Percentiles rank a stretch among this genome's conserved stretches.
phyloP scores from a whole-genome alignment of 495 filamentous ascomycete species.

The Aspergillus nidulans region DNA sequence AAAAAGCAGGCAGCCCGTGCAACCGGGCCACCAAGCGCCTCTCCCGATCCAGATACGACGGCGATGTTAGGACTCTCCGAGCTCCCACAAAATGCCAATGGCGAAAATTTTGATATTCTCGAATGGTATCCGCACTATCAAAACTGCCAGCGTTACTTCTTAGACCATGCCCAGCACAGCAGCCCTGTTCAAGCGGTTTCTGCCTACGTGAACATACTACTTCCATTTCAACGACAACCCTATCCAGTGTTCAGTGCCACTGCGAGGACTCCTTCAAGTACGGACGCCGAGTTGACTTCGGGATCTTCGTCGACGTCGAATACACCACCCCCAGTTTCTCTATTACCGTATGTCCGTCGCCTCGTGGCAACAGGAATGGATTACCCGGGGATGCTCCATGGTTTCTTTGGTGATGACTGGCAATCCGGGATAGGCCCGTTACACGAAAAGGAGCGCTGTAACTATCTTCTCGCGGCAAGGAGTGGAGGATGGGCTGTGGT shows the following conservation, averaged over 20 bases:
- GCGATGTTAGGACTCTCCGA: conserved; percentile 37
- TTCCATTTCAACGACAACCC: conserved; percentile 48
- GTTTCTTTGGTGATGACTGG: conserved; percentile 96
- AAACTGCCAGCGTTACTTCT: conserved; percentile 87
- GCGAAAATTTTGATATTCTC: conserved; percentile 67
- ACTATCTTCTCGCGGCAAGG: conserved; percentile 94
- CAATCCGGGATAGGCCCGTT: conserved; percentile 68
- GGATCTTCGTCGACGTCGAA: conserved; percentile 16
- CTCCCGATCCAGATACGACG: conserved; percentile 31
- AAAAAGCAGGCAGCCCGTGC: conserved; percentile 16
- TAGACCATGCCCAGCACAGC: conserved; percentile 86
- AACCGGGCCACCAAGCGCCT: conserved; percentile 24
- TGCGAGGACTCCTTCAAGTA: conserved; percentile 15
- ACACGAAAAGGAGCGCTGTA: conserved; percentile 85
- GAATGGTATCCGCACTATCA: conserved; percentile 93
- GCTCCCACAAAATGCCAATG: conserved; percentile 31
- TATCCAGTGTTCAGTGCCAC: conserved; percentile 6
- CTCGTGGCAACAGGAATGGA: conserved; percentile 91
- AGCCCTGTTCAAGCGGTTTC: conserved; percentile 80
- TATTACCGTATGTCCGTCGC: conserved; percentile 86
- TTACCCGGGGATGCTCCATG: conserved; percentile 75
- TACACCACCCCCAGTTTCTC: conserved; percentile 54
- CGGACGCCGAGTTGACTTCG: conserved; percentile 5
- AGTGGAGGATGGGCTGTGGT: conserved; percentile 81
- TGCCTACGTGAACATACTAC: conserved; percentile 80